phyloP scores from a whole-genome alignment of 352 stramenopile species.

The Pythium oligandrum region DNA sequence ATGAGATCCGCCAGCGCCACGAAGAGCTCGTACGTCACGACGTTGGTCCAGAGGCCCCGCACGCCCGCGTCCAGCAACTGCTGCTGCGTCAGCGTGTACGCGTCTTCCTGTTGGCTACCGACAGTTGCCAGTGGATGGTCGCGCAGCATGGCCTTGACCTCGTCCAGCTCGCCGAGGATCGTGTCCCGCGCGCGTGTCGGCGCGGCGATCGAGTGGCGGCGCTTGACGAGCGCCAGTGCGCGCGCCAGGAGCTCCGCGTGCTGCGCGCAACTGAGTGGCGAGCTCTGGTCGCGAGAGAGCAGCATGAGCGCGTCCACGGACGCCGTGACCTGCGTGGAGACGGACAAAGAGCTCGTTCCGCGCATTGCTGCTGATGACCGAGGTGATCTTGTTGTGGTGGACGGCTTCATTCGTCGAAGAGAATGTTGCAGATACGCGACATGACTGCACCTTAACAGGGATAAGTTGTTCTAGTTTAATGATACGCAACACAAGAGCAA shows the following conservation, averaged over 20 bases:
- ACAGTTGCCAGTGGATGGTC: no score
- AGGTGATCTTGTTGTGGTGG: no score
- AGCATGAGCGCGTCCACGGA: slow-evolving; percentile 15
- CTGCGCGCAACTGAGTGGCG: slow-evolving; percentile 6
- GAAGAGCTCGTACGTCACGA: slow-evolving; percentile 52
- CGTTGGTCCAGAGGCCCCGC: slow-evolving; percentile 52
- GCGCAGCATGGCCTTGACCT: slow-evolving; percentile 24
- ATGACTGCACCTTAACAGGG: no score
- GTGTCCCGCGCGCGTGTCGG: slow-evolving; percentile 12
- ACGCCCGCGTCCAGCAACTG: slow-evolving; percentile 30
- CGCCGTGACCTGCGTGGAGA: background rate
- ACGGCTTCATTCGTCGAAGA: no score
- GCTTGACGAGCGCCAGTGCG: slow-evolving; percentile 16
- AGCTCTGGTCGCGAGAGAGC: slow-evolving; percentile 14
- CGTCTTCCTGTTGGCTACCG: slow-evolving; percentile 10
- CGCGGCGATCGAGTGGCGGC: slow-evolving; percentile 12
- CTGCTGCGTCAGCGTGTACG: background rate
- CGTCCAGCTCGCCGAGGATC: slow-evolving; percentile 27
- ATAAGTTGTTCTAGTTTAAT: no score
- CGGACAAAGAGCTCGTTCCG: no score
- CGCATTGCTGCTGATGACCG: no score
- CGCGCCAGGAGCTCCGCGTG: slow-evolving; percentile 21
- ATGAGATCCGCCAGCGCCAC: slow-evolving; percentile 58
- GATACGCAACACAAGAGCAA: background rate
- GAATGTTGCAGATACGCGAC: no score